These are phyloP conservation scores for Davidsoniella neocaledoniae DNA, from an alignment of 2,329 filamentous ascomycete genomes.

Conservation along the genomic window DNA sequence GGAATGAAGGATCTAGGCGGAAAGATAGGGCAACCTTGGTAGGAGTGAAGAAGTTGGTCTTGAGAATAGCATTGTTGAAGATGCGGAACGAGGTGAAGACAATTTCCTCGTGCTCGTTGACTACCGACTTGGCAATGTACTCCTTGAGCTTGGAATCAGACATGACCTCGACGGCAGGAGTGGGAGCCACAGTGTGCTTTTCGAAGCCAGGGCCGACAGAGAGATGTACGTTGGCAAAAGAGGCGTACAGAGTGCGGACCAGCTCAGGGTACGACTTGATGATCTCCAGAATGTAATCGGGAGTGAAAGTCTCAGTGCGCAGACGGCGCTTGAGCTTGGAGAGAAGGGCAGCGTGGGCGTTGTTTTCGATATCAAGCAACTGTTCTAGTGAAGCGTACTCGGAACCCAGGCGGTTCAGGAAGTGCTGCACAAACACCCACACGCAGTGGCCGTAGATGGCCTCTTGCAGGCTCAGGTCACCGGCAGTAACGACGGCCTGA, in stretches of 20 bases:
- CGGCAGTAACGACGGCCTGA: slow-evolving; percentile 72
- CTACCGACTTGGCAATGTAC: slow-evolving; percentile 57
- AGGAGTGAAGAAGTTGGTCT: slow-evolving; percentile 95
- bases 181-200: slow-evolving; percentile 31
- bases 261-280: slow-evolving; percentile 80
- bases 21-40: slow-evolving; percentile 98
- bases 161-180: slow-evolving; percentile 48
- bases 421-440: slow-evolving; percentile 96
- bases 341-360: slow-evolving; percentile 68
- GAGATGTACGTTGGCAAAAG: slow-evolving; percentile 78
- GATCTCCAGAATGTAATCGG: slow-evolving; percentile 95
- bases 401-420: slow-evolving; percentile 82
- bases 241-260: slow-evolving; percentile 73
- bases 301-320: slow-evolving; percentile 91
- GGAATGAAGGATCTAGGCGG: slow-evolving; percentile 74
- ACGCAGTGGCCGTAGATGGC: slow-evolving; percentile 94
- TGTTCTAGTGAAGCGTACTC: slow-evolving; percentile 81
- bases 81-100: slow-evolving; percentile 93
- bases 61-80: slow-evolving; percentile 85
- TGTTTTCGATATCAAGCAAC: slow-evolving; percentile 66
- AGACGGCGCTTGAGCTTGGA: slow-evolving; percentile 91
- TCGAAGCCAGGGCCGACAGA: slow-evolving; percentile 34
- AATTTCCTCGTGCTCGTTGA: slow-evolving; percentile 92
- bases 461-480: slow-evolving; percentile 81
- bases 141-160: slow-evolving; percentile 58